Evolutionary conservation across 495 filamentous ascomycete genomes (phyloP).

Genomic region (Extremus antarcticus): DNA sequence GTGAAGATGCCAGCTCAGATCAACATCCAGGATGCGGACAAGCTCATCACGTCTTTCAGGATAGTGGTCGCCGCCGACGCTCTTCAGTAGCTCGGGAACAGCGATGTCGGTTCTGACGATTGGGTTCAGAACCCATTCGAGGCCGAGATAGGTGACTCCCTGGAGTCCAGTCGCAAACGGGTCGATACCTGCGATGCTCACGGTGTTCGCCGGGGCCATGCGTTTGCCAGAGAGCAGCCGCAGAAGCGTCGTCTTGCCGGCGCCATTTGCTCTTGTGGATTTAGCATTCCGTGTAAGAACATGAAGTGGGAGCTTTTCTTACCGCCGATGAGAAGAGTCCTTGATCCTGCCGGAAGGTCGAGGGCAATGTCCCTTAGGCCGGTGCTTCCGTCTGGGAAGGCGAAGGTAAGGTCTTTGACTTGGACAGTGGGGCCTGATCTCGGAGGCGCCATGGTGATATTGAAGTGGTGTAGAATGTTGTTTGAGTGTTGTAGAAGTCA

Average conservation of each 20-base stretch:
- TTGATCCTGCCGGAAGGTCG: conserved; percentile 65
- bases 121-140: conserved; percentile 97
- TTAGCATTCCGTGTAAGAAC: conserved; percentile 11
- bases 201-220: conserved; percentile 61
- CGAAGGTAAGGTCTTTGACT: conserved; percentile 71
- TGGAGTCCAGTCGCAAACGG: conserved; percentile 81
- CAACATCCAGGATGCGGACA: conserved; percentile 80
- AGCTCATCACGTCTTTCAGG: conserved; percentile 74
- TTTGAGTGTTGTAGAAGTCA: not conserved
- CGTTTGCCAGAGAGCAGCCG: conserved; percentile 86
- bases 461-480: not conserved
- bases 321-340: conserved; percentile 89
- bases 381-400: conserved; percentile 67
- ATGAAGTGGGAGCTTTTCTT: conserved; percentile 14
- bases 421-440: conserved; percentile 32
- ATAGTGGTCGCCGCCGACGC: conserved; percentile 78
- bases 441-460: not conserved
- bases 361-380: conserved; percentile 64
- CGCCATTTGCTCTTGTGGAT: conserved; percentile 65
- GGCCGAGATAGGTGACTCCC: conserved; percentile 90
- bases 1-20: conserved; percentile 87
- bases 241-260: conserved; percentile 93
- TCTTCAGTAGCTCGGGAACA: conserved; percentile 70
- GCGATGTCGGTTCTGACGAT: conserved; percentile 93
- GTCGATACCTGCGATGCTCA: conserved; percentile 70